Base-by-base conservation (phyloP, 2,329 filamentous ascomycete genomes). In the Dothidotthia symphoricarpi region DNA sequence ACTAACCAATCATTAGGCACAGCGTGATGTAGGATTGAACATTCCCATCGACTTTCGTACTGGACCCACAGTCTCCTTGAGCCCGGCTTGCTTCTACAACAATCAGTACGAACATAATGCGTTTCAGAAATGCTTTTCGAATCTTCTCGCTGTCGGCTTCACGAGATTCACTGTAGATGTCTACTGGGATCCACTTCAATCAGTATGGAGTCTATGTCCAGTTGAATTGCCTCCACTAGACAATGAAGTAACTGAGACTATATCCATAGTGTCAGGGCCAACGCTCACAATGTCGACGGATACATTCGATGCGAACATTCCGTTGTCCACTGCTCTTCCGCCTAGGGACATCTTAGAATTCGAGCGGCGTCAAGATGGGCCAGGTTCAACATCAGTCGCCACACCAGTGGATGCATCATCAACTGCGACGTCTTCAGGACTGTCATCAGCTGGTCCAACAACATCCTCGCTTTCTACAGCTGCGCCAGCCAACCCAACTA, bases 11-110 rank as follows among this genome's bases (percentile, higher is more conserved):
- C 19, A 29, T 25, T 51, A 81, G 81, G 78, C 79, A 29, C 77
- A 83, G 60, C 69, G 82, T 61, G 82, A 85, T 68, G 67, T 82
- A 27, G 72, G 75, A 15, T 64, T 77, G 9, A 69, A 72, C 38
- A 69, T 84, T 6, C 82, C 82, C 3, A 75, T 85, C 52, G 82
- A 85, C 53, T 83, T 72, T 57, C 74, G 81, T 26, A 80, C 77
- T 3, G 63, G 69, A 12, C 76, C 81, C 8, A 77, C 74, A 1
- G 71, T 83, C 2, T 76, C 75, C 8, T 53, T 85, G 25, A 72
- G 69, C 2, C 70, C 75, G 17, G 80, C 78, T 8, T 85, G 82
- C 57, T 84, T 84, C 51, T 64, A 69, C 7, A 51, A 72, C 38
- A 66, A 70, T 6, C 63, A 70, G n/a, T 84, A 77, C 58, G 74